Conservation (phyloP, 192 early-diverging fungal species). For the Coemansia sp. region DNA sequence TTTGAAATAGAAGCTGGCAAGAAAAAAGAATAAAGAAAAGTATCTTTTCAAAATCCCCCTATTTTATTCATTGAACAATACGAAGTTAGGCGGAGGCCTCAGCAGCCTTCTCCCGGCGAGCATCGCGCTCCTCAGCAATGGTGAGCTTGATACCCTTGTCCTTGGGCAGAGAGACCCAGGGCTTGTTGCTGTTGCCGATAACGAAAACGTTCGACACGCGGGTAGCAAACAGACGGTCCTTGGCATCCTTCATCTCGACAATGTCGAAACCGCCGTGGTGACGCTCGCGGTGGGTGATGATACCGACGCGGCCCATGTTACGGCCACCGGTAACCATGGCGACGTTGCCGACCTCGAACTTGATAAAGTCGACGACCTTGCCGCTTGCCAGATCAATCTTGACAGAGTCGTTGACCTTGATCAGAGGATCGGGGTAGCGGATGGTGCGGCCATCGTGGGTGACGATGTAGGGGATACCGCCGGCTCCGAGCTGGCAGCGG, state of each 20-base stretch:
- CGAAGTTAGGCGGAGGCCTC: conserved; percentile 48
- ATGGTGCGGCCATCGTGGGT: conserved; percentile 99
- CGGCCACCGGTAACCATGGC: conserved; percentile 97
- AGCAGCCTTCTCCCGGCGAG: conserved; percentile 69
- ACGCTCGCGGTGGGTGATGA: conserved; percentile 93
- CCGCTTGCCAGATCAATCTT: conserved; percentile 91
- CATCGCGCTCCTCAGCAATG: conserved; percentile 99
- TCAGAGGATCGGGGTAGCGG: conserved; percentile 98
- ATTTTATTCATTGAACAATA: background rate
- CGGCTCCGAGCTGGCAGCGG: conserved; percentile 90
- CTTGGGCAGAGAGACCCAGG: conserved; percentile 97
- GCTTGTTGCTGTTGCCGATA: conserved; percentile 85
- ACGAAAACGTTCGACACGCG: conserved; percentile 92
- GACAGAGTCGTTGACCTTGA: conserved; percentile 99
- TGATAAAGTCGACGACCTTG: conserved; percentile 93
- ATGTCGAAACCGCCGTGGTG: conserved; percentile 99
- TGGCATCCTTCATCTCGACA: conserved; percentile 97
- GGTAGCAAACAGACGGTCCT: conserved; percentile 95
- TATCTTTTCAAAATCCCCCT: background rate
- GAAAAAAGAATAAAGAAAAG: background rate
- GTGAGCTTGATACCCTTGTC: conserved; percentile 98
- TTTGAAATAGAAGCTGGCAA: conserved; percentile 4
- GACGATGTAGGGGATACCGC: conserved; percentile 92
- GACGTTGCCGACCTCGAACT: conserved; percentile 97
- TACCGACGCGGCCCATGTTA: conserved; percentile 97